Evolutionary conservation across 108 stramenopile species (phyloP).

Genomic region (Pseudonitzschia multiseries): DNA sequence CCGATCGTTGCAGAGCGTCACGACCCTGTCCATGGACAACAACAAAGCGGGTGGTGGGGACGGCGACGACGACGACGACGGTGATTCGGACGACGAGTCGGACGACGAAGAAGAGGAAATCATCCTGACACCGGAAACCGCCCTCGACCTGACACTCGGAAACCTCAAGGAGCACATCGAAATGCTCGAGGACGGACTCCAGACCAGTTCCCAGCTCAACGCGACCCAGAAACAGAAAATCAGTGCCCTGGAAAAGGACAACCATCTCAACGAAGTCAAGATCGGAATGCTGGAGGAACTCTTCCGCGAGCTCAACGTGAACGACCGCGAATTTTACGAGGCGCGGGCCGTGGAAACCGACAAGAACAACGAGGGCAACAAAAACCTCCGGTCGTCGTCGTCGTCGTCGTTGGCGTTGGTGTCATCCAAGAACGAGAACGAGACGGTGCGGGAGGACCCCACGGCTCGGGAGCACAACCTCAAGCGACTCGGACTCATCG

Average conservation of each 20-base stretch:
- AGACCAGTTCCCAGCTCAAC: slow-evolving; percentile 9
- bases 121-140: slow-evolving; percentile 26
- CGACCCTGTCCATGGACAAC: neutral
- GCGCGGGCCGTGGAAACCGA: neutral
- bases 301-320: slow-evolving; percentile 21
- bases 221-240: slow-evolving; percentile 9
- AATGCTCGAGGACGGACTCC: slow-evolving; percentile 25
- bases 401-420: neutral
- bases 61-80: slow-evolving; percentile 10
- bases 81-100: slow-evolving; percentile 8
- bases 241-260: slow-evolving; percentile 16
- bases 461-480: neutral
- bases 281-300: slow-evolving; percentile 31
- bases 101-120: slow-evolving; percentile 12
- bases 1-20: slow-evolving; percentile 23
- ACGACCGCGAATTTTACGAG: neutral
- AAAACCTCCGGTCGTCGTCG: neutral
- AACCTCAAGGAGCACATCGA: slow-evolving; percentile 31
- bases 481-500: neutral
- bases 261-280: slow-evolving; percentile 15
- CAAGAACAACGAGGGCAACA: neutral
- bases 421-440: too few relatives aligned
- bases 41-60: too few relatives aligned
- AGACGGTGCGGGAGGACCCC: neutral
- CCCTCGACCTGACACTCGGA: slow-evolving; percentile 21